A percentile compares a stretch with the other conserved stretches of the same genome.
phyloP scores from a whole-genome alignment of 1,139 yeast species.

The Schwanniomyces etchellsii region DNA sequence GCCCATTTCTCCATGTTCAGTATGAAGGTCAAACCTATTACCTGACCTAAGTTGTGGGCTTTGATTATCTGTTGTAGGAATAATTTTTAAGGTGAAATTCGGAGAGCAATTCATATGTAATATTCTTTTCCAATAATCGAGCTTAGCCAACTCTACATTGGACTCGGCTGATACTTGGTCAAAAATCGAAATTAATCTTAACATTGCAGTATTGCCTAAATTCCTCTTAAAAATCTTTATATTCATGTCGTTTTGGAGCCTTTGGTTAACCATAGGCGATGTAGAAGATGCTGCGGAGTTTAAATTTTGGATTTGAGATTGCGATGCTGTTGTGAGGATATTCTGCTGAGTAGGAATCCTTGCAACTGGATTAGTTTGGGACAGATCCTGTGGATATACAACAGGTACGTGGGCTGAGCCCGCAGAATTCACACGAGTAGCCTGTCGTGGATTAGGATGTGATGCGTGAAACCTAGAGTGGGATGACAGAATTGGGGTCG shows the following conservation, averaged over 20 bases:
- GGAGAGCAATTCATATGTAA: conserved; percentile 31
- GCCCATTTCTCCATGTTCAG: conserved; percentile 7
- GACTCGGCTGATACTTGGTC: conserved; percentile 34
- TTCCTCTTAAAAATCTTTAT: conserved; percentile 34
- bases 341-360: too few relatives aligned
- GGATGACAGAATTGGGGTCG: too few relatives aligned
- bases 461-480: too few relatives aligned
- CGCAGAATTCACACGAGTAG: too few relatives aligned
- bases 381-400: too few relatives aligned
- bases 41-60: neutral
- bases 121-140: conserved; percentile 37
- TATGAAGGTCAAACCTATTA: conserved; percentile 1
- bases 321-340: too few relatives aligned
- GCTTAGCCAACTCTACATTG: conserved; percentile 19
- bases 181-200: conserved; percentile 32
- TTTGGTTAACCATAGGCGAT: too few relatives aligned
- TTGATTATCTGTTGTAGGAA: conserved; percentile 7
- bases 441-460: too few relatives aligned
- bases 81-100: conserved; percentile 20
- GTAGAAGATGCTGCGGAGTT: too few relatives aligned
- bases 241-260: conserved; percentile 27
- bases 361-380: too few relatives aligned
- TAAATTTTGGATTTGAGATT: too few relatives aligned
- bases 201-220: conserved; percentile 41
- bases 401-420: too few relatives aligned